A percentile compares a stretch with the other conserved stretches of the same genome.
These are phyloP conservation scores for Sporothrix variecibatus DNA, from an alignment of 2,329 filamentous ascomycete species.

Conservation along the genomic window DNA sequence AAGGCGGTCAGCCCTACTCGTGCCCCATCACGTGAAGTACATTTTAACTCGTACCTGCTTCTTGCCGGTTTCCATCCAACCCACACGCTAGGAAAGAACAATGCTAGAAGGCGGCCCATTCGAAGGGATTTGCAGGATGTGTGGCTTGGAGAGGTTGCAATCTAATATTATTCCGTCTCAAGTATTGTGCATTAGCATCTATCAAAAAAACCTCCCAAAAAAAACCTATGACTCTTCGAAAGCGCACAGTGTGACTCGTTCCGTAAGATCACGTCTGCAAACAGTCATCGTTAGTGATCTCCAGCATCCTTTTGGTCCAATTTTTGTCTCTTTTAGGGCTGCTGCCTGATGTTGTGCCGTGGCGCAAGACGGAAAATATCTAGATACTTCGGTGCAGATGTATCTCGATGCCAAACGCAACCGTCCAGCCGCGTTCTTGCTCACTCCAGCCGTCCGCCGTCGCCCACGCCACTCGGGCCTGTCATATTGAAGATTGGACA, in stretches of 20 bases:
- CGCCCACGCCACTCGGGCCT: not conserved
- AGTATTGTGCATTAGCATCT: slow-evolving; percentile 10
- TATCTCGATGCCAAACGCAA: not conserved
- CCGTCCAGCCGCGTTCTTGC: not conserved
- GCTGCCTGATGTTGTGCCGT: not conserved
- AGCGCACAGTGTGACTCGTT: not conserved
- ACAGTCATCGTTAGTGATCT: slow-evolving; percentile 1
- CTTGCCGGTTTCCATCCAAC: not conserved
- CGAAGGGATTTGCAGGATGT: not conserved
- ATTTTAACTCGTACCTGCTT: not conserved
- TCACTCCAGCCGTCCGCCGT: not conserved
- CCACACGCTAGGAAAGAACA: slow-evolving; percentile 17
- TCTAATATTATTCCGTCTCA: not conserved
- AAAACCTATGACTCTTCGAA: slow-evolving; percentile 4
- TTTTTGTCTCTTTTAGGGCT: not conserved
- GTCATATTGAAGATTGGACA: not conserved
- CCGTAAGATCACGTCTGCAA: not conserved
- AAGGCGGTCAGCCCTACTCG: not conserved
- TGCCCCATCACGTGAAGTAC: not conserved
- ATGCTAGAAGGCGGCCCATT: not conserved
- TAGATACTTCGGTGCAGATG: not conserved
- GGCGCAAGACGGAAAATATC: not conserved
- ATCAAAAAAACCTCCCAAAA: too few species aligned
- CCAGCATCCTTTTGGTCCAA: not conserved
- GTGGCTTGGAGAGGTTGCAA: not conserved